These are phyloP conservation scores for Tolypocladium paradoxum DNA, from an alignment of 2,329 filamentous ascomycete genomes.

Conservation along the genomic window DNA sequence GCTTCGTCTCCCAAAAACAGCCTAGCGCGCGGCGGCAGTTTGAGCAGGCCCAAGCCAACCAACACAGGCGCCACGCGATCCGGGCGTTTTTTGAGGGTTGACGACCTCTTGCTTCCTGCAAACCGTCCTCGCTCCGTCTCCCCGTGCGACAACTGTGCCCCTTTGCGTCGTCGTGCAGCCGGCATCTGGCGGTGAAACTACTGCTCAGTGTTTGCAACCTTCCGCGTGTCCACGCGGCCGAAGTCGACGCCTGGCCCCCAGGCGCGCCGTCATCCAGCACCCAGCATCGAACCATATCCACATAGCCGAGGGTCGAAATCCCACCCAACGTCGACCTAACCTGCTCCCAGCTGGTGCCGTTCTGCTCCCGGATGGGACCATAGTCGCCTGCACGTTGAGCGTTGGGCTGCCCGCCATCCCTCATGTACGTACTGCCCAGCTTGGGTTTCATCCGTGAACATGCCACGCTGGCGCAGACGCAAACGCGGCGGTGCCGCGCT, in stretches of 20 bases:
- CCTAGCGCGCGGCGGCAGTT: constrained; percentile 8
- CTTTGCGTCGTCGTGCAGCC: not conserved
- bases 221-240: not conserved
- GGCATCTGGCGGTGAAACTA: not conserved
- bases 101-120: constrained; percentile 5
- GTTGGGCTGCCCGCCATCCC: constrained; percentile 10
- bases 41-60: constrained; percentile 1
- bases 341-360: not conserved
- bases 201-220: not conserved
- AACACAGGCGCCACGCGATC: constrained; percentile 11
- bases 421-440: constrained; percentile 11
- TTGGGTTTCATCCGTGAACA: not conserved
- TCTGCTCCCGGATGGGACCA: constrained; percentile 9
- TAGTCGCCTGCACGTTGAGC: constrained; percentile 4
- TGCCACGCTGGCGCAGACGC: not conserved
- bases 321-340: not conserved
- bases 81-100: constrained; percentile 8
- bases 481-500: not conserved
- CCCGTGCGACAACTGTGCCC: not conserved
- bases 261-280: not conserved
- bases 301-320: not conserved
- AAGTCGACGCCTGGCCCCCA: not conserved
- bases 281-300: not conserved
- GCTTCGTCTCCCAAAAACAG: constrained; percentile 1
- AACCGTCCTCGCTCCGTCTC: not conserved